Base-by-base conservation (phyloP, 148 eudicot species). In the Spergularia marina region DNA sequence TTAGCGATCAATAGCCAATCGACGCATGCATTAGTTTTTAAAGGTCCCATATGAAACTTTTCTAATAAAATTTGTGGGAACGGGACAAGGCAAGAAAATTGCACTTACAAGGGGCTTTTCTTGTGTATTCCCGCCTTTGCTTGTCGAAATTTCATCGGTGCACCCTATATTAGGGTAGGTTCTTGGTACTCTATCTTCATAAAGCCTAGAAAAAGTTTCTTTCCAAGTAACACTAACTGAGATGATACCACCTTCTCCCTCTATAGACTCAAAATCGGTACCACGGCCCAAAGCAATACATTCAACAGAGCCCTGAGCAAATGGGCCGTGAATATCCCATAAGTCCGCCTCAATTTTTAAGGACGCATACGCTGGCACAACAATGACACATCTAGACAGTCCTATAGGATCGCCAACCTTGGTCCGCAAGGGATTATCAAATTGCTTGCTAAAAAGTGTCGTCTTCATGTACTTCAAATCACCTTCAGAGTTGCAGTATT, bases 301-400 rank as follows among this genome's bases (percentile, higher is more conserved):
- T 47, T 68, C 71, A 12, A 68, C 55, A 17, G 11, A 30, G 56
- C 34, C 55, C 30, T 13, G 15, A 18, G 55, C 23, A 47, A 49
- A 18, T 67, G 40, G 30, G 15, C 54, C 71, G n/a, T 18, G 36
- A 11, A 53, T 41, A 68, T 47, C 36, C 18, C 14, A 68, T 17
- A 68, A 49, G 16, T 47, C 30, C 10, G 34, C 71, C 56, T 68
- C 25, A 12, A 47, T 9, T 47, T 10, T 11, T 17, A 68, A 41
- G 4, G 71, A 47, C 6, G 55, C 18, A 47, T 68, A 47, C 6
- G 71, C 71, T 2, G 71, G 55, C 30, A 47, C 56, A n/a, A 18
- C 71, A 10, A 68, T 8, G 12, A 49, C 56, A 68, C 5, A 51
- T 68, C 71, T 68, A 14, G 53, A 68, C 55, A 68, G 23, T 12